A percentile compares a stretch with the other conserved stretches of the same genome.
These are phyloP conservation scores for Alternaria dauci DNA, from an alignment of 2,329 filamentous ascomycete species.

Conservation along the genomic window DNA sequence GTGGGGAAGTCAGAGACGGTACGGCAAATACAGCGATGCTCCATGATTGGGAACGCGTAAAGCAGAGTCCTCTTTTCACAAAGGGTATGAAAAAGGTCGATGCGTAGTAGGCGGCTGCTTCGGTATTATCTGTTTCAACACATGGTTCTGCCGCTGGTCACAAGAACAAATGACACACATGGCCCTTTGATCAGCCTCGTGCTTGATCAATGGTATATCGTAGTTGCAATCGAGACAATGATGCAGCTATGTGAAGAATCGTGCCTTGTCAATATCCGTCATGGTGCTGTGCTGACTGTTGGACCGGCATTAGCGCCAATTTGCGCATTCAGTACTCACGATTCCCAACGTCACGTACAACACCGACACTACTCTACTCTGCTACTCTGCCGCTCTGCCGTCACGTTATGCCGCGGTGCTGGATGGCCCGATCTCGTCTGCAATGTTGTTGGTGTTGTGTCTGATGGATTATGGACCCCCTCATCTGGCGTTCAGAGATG, in stretches of 20 bases:
- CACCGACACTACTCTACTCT: background rate
- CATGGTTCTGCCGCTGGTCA: background rate
- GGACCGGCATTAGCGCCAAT: background rate
- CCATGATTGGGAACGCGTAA: conserved; percentile 50
- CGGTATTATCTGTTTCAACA: background rate
- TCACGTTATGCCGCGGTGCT: background rate
- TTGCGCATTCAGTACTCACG: conserved; percentile 1
- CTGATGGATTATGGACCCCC: conserved; percentile 10
- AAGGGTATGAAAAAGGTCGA: conserved; percentile 35
- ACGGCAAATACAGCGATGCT: conserved; percentile 46
- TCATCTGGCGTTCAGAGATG: conserved; percentile 14
- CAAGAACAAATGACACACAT: background rate
- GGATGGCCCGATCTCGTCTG: background rate
- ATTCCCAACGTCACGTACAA: background rate
- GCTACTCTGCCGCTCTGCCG: background rate
- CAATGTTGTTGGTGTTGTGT: background rate
- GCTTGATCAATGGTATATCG: background rate
- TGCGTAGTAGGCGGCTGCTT: background rate
- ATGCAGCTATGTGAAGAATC: background rate
- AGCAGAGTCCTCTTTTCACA: conserved; percentile 44
- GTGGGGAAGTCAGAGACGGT: conserved; percentile 43
- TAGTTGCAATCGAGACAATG: background rate
- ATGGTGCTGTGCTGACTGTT: background rate
- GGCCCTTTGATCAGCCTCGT: background rate
- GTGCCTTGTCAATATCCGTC: background rate